A percentile compares a stretch with the other conserved stretches of the same genome.
Evolutionary conservation across 441 rosid genomes (phyloP).

Genomic region (Brassica balearica): DNA sequence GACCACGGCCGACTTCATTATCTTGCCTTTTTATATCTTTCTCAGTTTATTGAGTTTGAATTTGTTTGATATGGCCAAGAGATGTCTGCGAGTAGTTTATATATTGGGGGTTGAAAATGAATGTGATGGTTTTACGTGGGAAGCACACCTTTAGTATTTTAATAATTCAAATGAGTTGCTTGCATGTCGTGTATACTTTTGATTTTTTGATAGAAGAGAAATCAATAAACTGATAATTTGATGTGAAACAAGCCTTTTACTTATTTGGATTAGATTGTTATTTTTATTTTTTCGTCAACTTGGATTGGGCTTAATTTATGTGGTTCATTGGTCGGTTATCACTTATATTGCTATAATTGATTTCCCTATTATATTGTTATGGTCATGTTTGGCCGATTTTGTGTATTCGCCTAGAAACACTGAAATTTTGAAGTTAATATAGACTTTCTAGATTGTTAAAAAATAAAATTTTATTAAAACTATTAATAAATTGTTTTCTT

Average conservation of each 20-base stretch:
- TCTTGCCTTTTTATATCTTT: neutral
- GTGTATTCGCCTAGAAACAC: too few species aligned
- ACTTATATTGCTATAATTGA: too few species aligned
- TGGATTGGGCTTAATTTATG: neutral
- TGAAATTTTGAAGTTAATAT: too few species aligned
- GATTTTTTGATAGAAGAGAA: neutral
- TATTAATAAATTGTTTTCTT: too few species aligned
- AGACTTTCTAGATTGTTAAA: too few species aligned
- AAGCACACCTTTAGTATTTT: constrained; percentile 32
- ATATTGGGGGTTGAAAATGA: constrained; percentile 16
- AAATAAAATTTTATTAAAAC: too few species aligned
- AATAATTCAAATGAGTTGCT: constrained; percentile 35
- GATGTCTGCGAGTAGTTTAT: constrained; percentile 31
- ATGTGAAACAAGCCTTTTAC: constrained; percentile 12
- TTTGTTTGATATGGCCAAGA: constrained; percentile 32
- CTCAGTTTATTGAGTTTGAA: constrained; percentile 1
- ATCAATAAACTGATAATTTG: neutral
- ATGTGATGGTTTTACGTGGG: constrained; percentile 44
- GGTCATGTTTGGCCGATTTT: too few species aligned
- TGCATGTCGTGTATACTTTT: constrained; percentile 35
- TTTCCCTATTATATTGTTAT: too few species aligned
- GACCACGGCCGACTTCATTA: constrained; percentile 44
- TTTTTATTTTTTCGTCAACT: constrained; percentile 5
- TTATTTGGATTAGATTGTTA: constrained; percentile 14
- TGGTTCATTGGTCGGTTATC: too few species aligned